Conservation (phyloP, 345 rosid genomes). For the Syzygium aromaticum region DNA sequence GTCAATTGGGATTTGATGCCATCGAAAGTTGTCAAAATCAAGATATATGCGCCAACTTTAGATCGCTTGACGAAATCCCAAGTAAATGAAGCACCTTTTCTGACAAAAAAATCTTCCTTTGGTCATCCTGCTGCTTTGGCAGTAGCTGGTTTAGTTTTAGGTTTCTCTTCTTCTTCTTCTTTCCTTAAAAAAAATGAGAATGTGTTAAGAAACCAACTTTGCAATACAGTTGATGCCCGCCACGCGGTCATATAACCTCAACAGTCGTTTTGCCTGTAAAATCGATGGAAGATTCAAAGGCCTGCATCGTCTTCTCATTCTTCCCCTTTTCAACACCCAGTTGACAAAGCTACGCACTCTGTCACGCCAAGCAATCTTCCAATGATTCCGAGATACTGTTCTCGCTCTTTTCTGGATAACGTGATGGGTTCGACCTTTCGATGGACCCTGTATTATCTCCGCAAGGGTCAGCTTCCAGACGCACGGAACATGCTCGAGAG, state of each 20-base stretch:
- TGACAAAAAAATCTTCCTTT: neutral
- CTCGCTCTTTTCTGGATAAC: neutral
- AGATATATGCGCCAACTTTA: neutral
- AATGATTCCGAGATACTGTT: conserved; percentile 20
- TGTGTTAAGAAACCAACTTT: neutral
- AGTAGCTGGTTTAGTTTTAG: neutral
- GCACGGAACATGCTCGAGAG: conserved; percentile 51
- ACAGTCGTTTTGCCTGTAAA: neutral
- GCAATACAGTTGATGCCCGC: conserved; percentile 11
- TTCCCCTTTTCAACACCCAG: neutral
- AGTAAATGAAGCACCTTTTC: neutral
- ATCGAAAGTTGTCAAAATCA: neutral
- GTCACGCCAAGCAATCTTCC: conserved; percentile 8
- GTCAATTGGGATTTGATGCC: neutral
- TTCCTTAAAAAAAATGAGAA: neutral
- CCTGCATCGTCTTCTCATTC: neutral
- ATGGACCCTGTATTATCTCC: conserved; percentile 10
- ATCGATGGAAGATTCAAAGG: neutral
- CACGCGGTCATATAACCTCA: neutral
- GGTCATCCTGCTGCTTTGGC: neutral
- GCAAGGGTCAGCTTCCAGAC: conserved; percentile 16
- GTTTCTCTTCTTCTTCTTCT: neutral
- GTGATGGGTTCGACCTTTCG: neutral
- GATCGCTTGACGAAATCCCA: neutral
- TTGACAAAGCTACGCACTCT: neutral